These are phyloP conservation scores for Penicillium macrosclerotiorum DNA, from an alignment of 495 filamentous ascomycete species.

Conservation along the genomic window DNA sequence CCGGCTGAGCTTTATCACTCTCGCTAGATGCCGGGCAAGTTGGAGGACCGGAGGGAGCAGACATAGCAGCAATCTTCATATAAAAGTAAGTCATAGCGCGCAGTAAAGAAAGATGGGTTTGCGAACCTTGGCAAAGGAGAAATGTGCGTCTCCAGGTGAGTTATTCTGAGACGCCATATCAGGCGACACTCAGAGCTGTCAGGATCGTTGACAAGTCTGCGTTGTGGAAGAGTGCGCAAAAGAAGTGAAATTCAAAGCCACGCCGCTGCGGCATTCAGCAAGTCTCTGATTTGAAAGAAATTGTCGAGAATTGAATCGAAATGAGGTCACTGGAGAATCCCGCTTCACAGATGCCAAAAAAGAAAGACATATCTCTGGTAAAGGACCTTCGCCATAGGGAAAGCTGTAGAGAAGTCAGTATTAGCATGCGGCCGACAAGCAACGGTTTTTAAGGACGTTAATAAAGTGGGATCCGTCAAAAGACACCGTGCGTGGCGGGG, in stretches of 20 bases:
- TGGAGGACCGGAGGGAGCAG: slow-evolving; percentile 29
- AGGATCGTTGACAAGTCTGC: slow-evolving; percentile 10
- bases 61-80: slow-evolving; percentile 46
- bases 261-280: slow-evolving; percentile 21
- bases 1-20: slow-evolving; percentile 19
- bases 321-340: slow-evolving; percentile 41
- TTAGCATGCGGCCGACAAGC: no score
- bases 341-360: slow-evolving; percentile 50
- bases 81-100: not conserved
- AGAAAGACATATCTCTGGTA: slow-evolving; percentile 51
- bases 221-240: slow-evolving; percentile 19
- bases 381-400: slow-evolving; percentile 52
- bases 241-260: slow-evolving; percentile 17
- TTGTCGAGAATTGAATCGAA: slow-evolving; percentile 33
- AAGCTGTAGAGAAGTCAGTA: slow-evolving; percentile 22
- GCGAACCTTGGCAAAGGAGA: slow-evolving; percentile 47
- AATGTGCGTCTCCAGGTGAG: slow-evolving; percentile 30
- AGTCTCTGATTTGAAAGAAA: slow-evolving; percentile 18
- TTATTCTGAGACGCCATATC: slow-evolving; percentile 40
- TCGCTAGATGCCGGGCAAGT: slow-evolving; percentile 25
- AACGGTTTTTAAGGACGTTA: no score
- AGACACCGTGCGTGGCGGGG: not conserved
- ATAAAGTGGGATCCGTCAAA: no score
- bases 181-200: slow-evolving; percentile 9
- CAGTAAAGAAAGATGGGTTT: no score